Conservation (phyloP, 2,329 filamentous ascomycete species). For the Sporothrix brunneoviolacea region DNA sequence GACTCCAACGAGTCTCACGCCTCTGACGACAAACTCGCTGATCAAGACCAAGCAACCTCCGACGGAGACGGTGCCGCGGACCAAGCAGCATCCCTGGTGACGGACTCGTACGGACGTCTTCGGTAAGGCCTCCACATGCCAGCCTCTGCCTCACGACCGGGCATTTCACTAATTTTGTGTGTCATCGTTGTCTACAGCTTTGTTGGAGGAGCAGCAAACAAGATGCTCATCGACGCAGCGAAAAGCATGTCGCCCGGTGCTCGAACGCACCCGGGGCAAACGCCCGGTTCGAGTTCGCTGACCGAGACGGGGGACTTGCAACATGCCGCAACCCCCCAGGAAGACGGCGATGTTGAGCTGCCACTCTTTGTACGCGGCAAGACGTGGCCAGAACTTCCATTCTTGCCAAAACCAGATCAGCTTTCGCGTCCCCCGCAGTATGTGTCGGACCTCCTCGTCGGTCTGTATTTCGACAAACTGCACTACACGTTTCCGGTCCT, state of each 20-base stretch:
- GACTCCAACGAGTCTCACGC: neutral
- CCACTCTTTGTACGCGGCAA: conserved; percentile 24
- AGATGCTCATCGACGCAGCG: conserved; percentile 24
- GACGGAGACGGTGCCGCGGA: conserved; percentile 8
- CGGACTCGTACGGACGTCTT: conserved; percentile 23
- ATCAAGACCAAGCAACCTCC: neutral
- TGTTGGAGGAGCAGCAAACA: conserved; percentile 23
- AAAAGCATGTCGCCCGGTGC: conserved; percentile 19
- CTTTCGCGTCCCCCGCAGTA: conserved; percentile 24
- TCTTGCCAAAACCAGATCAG: conserved; percentile 22
- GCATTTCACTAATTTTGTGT: too few relatives aligned
- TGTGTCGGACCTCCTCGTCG: conserved; percentile 23
- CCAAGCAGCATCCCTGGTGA: conserved; percentile 21
- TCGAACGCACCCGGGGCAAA: neutral
- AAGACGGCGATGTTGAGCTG: conserved; percentile 19
- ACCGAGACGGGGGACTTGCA: neutral
- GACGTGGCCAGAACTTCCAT: conserved; percentile 24
- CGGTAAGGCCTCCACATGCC: conserved; percentile 19
- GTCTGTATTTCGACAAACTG: conserved; percentile 25
- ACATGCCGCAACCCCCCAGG: neutral
- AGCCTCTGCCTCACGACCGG: too few relatives aligned
- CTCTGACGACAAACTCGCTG: neutral
- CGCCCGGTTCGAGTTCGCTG: neutral
- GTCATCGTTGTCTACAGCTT: too few relatives aligned
- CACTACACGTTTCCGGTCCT: conserved; percentile 26